These are phyloP conservation scores for Russula dissimulans DNA, from an alignment of 768 basidiomycete genomes.

Conservation along the genomic window DNA sequence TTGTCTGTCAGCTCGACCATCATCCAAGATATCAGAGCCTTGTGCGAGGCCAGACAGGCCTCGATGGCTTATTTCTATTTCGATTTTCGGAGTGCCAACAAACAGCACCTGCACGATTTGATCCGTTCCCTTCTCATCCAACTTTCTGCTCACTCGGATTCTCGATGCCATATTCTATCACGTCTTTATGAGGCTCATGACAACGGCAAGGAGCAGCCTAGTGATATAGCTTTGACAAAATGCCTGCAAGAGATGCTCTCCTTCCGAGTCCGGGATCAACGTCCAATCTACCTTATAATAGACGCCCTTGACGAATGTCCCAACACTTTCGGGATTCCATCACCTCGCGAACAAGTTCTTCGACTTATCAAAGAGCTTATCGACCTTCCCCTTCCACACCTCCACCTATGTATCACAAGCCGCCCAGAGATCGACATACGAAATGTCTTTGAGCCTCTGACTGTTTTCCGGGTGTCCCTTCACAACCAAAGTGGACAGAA, in stretches of 20 bases:
- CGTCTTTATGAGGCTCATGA: neutral
- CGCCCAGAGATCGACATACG: conserved; percentile 1
- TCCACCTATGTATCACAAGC: neutral
- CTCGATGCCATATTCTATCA: neutral
- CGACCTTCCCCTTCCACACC: neutral
- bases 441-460: neutral
- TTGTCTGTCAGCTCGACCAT: neutral
- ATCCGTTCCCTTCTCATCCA: neutral
- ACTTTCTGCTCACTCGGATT: neutral
- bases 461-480: neutral
- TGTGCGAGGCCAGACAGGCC: neutral
- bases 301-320: conserved; percentile 6
- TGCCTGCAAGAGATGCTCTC: neutral
- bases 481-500: conserved; percentile 1
- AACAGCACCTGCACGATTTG: neutral
- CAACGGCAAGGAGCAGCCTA: neutral
- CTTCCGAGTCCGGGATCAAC: neutral
- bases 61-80: neutral
- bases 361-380: neutral
- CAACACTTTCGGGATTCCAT: neutral
- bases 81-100: neutral
- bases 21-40: neutral
- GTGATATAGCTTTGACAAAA: neutral
- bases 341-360: neutral
- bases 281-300: neutral